Conservation (phyloP, 1,284 basidiomycete genomes). For the Lentinula novae-zelandiae region DNA sequence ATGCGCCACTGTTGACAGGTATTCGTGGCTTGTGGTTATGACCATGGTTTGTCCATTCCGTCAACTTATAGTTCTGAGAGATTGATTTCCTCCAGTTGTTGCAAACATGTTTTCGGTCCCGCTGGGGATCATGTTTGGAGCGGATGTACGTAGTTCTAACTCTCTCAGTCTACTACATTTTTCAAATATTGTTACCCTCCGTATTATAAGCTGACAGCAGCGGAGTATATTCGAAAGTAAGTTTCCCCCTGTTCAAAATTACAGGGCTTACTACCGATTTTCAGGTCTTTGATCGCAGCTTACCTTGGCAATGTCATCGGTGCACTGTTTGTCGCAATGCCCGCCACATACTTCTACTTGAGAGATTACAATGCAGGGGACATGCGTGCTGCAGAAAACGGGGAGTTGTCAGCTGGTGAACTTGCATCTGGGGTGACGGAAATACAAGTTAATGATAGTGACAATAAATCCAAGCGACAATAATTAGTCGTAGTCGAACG, state of each 20-base stretch:
- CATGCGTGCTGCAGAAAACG: conserved; percentile 33
- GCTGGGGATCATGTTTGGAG: conserved; percentile 70
- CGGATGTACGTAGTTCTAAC: conserved; percentile 41
- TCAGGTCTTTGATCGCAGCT: conserved; percentile 62
- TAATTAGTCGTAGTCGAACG: neutral
- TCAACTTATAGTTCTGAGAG: neutral
- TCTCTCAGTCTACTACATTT: neutral
- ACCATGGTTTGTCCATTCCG: conserved; percentile 53
- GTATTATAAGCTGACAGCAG: conserved; percentile 43
- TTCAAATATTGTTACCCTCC: conserved; percentile 12
- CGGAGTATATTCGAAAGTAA: conserved; percentile 66
- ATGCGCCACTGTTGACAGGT: conserved; percentile 34
- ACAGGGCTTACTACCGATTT: neutral
- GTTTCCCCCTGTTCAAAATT: conserved; percentile 14
- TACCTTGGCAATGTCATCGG: conserved; percentile 71
- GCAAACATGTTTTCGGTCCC: conserved; percentile 78
- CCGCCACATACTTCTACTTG: conserved; percentile 59
- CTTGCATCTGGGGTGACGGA: neutral
- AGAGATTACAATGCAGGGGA: conserved; percentile 42
- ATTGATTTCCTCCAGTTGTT: conserved; percentile 35
- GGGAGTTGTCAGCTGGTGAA: conserved; percentile 17
- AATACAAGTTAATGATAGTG: conserved; percentile 14
- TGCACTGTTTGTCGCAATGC: conserved; percentile 58
- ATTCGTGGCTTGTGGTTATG: conserved; percentile 69
- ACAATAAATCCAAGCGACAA: neutral